Evolutionary conservation across 2,329 filamentous ascomycete species (phyloP), one percentile per base, ranked within the genome.

Genomic region (Geosmithia flava): DNA sequence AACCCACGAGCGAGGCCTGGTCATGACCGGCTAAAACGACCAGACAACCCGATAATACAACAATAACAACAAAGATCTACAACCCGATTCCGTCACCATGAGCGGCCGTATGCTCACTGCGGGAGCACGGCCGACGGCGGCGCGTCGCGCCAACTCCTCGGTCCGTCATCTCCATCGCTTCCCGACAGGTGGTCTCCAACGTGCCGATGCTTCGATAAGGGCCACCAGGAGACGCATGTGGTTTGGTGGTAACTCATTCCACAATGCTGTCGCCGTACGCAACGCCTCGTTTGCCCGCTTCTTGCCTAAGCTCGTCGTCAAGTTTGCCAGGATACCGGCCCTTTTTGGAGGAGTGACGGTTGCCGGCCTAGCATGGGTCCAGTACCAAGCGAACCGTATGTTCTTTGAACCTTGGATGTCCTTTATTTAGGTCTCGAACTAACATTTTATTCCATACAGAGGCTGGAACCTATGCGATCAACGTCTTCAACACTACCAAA

Each of bases 321-420:
- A 96, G 70, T 84, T 98, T 56, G 76, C 83, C 37, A 81, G 89
- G 49, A 73, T 95, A 48, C 93, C 93, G 19, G 93, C 93, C 50
- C 84, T 96, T 69, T 90, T 95, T 58, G 93, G 91, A 42, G 89
- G 88, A 42, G 78, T 90, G 44, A 87, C 89, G 59, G 78, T 98
- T 54, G 90, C 87, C 15, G 87, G 86, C 2, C 69, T 94, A 50
- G 89, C 89, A 23, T 98, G 95, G 76, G 70, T 98, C 45, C 93
- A 98, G 62, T 97, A 98, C 62, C 93, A 98, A 67, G 91, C 93
- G 53, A 81, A 83, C 49, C 86, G 86, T 90, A 76, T 53, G 85
- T 23, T 19, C 11, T 20, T 16, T 27, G 13, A 20, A 44, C 7
- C 20, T 11, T 44, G 23, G 23, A 27, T 8, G 8, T 27, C 23